Evolutionary conservation across 139 green algal species (phyloP).

Genomic region (Pleodorina starrii): DNA sequence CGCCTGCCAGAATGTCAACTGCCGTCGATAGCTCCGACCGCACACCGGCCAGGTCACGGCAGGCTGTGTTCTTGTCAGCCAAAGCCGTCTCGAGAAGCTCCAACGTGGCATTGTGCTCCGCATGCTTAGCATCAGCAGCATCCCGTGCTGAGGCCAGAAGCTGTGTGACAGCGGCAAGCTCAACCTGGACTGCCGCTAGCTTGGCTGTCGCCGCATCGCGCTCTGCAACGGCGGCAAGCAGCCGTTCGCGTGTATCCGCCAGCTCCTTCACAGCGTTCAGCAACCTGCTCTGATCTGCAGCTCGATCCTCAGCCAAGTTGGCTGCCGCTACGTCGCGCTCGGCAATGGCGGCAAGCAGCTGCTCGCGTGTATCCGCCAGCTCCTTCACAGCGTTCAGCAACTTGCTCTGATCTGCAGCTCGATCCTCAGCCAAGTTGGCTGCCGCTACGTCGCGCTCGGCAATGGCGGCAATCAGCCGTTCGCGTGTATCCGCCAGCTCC

Average conservation of each 20-base stretch:
- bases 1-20: background rate
- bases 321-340: background rate
- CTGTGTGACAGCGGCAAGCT: background rate
- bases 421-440: background rate
- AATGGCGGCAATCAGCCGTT: background rate
- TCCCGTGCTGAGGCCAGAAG: background rate
- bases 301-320: background rate
- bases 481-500: background rate
- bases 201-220: background rate
- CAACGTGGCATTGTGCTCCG: background rate
- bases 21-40: background rate
- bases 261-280: background rate
- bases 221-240: background rate
- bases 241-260: background rate
- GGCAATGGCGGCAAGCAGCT: background rate
- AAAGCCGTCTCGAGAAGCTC: background rate
- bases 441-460: background rate
- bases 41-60: background rate
- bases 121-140: background rate
- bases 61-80: background rate
- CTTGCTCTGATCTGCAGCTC: background rate
- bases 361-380: background rate
- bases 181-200: background rate
- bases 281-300: background rate
- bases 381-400: background rate